These are phyloP conservation scores for Bondarzewia mesenterica DNA, from an alignment of 1,284 basidiomycete species.

Conservation along the genomic window DNA sequence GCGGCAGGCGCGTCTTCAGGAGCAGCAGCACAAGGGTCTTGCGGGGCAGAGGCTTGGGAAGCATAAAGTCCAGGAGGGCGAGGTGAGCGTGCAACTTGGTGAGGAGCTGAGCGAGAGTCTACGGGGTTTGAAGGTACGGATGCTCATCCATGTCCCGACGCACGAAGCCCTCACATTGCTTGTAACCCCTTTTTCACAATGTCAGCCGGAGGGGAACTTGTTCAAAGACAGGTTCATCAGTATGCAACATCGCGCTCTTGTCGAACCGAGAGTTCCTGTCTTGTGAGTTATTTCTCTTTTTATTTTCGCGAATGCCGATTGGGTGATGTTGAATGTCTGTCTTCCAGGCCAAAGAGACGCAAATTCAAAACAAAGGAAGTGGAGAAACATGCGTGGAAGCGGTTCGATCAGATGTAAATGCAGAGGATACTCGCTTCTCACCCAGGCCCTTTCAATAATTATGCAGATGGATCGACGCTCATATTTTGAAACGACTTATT, in stretches of 20 bases:
- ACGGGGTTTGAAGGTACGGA: slow-evolving; percentile 73
- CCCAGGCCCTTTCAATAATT: too few species aligned
- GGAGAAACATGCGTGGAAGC: slow-evolving; percentile 87
- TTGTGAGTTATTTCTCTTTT: slow-evolving; percentile 41
- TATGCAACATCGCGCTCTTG: slow-evolving; percentile 69
- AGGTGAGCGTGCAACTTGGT: slow-evolving; percentile 82
- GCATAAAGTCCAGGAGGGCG: slow-evolving; percentile 61
- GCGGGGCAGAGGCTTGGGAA: slow-evolving; percentile 69
- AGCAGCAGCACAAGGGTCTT: slow-evolving; percentile 49
- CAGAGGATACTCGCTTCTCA: too few species aligned
- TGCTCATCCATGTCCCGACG: neutral
- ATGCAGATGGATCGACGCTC: neutral
- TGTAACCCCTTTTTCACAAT: neutral
- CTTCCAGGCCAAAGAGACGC: slow-evolving; percentile 59
- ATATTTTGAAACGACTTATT: neutral
- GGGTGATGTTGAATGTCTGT: slow-evolving; percentile 7
- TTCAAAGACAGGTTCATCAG: slow-evolving; percentile 86
- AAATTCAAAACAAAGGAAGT: slow-evolving; percentile 62
- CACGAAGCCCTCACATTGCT: slow-evolving; percentile 1
- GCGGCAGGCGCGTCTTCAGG: slow-evolving; percentile 28
- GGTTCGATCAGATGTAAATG: slow-evolving; percentile 55
- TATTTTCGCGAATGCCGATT: neutral
- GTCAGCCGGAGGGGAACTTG: slow-evolving; percentile 85
- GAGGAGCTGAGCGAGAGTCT: slow-evolving; percentile 89
- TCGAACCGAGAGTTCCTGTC: slow-evolving; percentile 70